Percentiles rank a stretch among this genome's conserved stretches.
Evolutionary conservation across 352 stramenopile species (phyloP).

Genomic region (Pythium periplocum): DNA sequence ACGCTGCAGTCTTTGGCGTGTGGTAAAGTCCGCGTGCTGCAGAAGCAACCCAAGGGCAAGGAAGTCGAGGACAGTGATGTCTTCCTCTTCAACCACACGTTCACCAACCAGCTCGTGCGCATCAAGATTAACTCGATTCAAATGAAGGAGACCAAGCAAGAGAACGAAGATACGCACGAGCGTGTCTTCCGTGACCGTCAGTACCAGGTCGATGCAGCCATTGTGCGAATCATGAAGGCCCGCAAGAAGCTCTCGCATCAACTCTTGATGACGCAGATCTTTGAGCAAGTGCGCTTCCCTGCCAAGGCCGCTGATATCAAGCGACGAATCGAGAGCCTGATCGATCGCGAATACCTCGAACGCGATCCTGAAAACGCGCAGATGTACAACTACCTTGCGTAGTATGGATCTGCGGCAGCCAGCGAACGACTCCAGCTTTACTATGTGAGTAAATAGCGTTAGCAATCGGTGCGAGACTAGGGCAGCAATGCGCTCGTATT

Average conservation of each 20-base stretch:
- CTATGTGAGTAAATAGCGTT: background rate
- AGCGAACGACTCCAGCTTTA: too few species aligned
- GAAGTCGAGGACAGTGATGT: conserved; percentile 80
- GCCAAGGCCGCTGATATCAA: conserved; percentile 84
- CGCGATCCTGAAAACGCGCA: conserved; percentile 72
- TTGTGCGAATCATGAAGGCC: conserved; percentile 99
- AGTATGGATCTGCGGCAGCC: conserved; percentile 1
- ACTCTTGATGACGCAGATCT: conserved; percentile 95
- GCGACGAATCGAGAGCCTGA: conserved; percentile 86
- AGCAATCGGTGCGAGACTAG: background rate
- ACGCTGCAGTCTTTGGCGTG: conserved; percentile 88
- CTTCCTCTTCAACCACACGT: conserved; percentile 86
- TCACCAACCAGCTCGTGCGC: conserved; percentile 83
- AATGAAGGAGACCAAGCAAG: conserved; percentile 92
- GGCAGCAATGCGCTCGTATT: background rate
- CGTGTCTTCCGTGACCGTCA: conserved; percentile 91
- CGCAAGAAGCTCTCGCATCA: conserved; percentile 94
- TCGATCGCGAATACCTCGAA: conserved; percentile 88
- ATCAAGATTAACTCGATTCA: conserved; percentile 96
- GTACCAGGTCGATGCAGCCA: conserved; percentile 93
- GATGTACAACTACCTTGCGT: conserved; percentile 87
- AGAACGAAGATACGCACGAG: conserved; percentile 93
- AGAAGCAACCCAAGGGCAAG: conserved; percentile 84
- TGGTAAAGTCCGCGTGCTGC: conserved; percentile 85
- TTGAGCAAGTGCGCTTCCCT: conserved; percentile 90